Conservation (phyloP, 2,329 filamentous ascomycete species). For the Nemania bipapillata region DNA sequence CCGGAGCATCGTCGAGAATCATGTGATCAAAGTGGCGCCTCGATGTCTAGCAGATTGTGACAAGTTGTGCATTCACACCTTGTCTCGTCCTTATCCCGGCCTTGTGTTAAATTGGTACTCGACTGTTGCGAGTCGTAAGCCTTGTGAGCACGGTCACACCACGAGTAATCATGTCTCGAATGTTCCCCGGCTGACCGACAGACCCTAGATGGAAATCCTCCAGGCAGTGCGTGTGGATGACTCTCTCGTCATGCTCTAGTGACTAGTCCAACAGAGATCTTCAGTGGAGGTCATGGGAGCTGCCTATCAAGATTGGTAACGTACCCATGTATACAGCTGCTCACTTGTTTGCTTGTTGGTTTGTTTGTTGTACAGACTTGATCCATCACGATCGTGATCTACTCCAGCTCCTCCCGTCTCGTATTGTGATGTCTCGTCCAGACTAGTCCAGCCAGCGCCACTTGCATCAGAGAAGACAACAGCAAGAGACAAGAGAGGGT, state of each 20-base stretch:
- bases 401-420: not conserved
- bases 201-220: constrained; percentile 17
- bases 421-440: no score
- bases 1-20: constrained; percentile 26
- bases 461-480: no score
- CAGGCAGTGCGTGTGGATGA: constrained; percentile 9
- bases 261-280: not conserved
- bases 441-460: no score
- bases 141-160: constrained; percentile 25
- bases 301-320: not conserved
- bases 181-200: constrained; percentile 18
- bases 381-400: constrained; percentile 3
- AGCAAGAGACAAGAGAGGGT: no score
- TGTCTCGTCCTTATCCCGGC: constrained; percentile 1
- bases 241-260: constrained; percentile 25
- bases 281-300: constrained; percentile 7
- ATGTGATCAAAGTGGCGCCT: constrained; percentile 31
- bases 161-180: constrained; percentile 6
- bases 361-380: not conserved
- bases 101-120: constrained; percentile 28
- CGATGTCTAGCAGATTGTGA: constrained; percentile 23
- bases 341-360: no score
- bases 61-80: constrained; percentile 25
- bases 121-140: constrained; percentile 11
- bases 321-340: no score